Evolutionary conservation across 345 rosid species (phyloP), one percentile per base, ranked within the genome.

Genomic region (Aethionema arabicum): DNA sequence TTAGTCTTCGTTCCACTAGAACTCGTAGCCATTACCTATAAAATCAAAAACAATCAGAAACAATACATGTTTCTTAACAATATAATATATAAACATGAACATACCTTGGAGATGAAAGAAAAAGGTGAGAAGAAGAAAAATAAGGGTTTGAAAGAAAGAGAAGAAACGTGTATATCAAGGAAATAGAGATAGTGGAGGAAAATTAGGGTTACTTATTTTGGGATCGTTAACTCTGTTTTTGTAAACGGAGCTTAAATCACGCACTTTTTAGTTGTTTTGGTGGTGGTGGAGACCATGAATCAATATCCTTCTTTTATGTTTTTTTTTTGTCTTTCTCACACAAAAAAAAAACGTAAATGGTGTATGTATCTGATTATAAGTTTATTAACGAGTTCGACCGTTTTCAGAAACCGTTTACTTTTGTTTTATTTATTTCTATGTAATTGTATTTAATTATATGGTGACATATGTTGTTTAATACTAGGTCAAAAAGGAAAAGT

Each of bases 11-110:
- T 67, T 43, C 63, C 39, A 56, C 44, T 65, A 10, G 60, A 44
- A 7, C 81, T 73, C 40, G 89, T 84, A 79, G 83, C 78, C 59
- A 62, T 68, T 14, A 13, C 51, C 45, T n/a, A 56, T 38, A 27
- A 27, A 43, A 66, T 55, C 63, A 52, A 55, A 27, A 29, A 15
- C 27, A 21, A 21, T 21, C 27, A 21, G 27, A 21, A n/a, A n/a
- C n/a, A n/a, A n/a, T n/a, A 21, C 27, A 21, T 21, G 27, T 21
- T 21, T 21, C 27, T 21, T 21, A 21, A 21, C 2, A 21, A 21
- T 21, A 21, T 21, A 21, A 1, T 21, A 21, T 21, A 21, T 21
- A 54, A 29, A 58, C 29, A 12, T 48, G 5, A 21, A 33, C 45
- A 9, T 70, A 70, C 69, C 74, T 63, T 51, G 10, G 53, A 45